phyloP scores from a whole-genome alignment of 169 alveolate species.

The Cryptosporidium sp. region DNA sequence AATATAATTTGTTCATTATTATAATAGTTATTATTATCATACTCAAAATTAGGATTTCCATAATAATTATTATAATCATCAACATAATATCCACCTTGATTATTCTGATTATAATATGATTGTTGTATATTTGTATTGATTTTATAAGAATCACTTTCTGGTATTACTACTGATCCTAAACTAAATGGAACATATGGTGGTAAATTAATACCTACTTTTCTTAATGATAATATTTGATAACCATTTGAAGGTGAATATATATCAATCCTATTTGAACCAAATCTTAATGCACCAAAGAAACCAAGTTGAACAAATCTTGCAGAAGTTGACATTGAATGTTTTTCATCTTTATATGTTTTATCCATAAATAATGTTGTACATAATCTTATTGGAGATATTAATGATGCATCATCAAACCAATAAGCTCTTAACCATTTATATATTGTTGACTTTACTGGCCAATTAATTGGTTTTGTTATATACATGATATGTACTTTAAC shows the following conservation, averaged over 20 bases:
- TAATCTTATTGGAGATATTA: conserved; percentile 77
- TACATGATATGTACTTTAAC: conserved; percentile 72
- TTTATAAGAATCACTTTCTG: conserved; percentile 43
- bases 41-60: neutral
- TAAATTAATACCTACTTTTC: conserved; percentile 69
- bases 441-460: conserved; percentile 77
- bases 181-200: conserved; percentile 76
- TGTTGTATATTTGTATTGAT: conserved; percentile 13
- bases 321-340: conserved; percentile 77
- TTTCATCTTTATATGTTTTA: conserved; percentile 78
- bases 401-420: conserved; percentile 81
- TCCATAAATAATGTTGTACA: conserved; percentile 80
- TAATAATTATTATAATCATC: conserved; percentile 9
- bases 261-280: conserved; percentile 81
- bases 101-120: neutral
- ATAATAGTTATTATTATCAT: neutral
- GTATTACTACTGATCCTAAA: conserved; percentile 58
- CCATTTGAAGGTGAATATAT: conserved; percentile 80
- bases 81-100: neutral
- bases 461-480: conserved; percentile 58
- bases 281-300: conserved; percentile 80
- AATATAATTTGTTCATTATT: neutral
- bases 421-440: conserved; percentile 77
- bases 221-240: conserved; percentile 72
- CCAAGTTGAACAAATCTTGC: conserved; percentile 82